Base-by-base conservation (phyloP, 306 rosid species). In the Cucumis hystrix region DNA sequence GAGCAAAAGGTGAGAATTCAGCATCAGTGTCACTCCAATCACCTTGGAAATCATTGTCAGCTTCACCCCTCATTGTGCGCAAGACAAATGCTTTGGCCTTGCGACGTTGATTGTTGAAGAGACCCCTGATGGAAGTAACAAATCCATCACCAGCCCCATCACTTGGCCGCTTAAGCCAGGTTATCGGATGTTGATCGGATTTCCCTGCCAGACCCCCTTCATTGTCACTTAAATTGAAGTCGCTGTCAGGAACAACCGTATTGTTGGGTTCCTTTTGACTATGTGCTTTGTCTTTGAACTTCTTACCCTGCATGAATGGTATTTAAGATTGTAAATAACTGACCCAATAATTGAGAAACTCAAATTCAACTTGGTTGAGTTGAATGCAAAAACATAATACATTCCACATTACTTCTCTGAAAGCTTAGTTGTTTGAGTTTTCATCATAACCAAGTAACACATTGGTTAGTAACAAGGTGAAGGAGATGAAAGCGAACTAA, bases 101-200 rank as follows among this genome's bases (percentile, higher is more conserved):
- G 52, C 94, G 90, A 33, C 97, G 97, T 75, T 96, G 99, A 55
- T 91, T 91, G 77, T 89, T 92, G 82, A 96, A 96, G 52, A 96
- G 89, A 79, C 99, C 99, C 77, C 92, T 87, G 52, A 96, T 84
- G 78, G 97, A 91, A 79, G 98, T 96, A 72, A 96, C 99, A 88
- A 96, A 96, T 81, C 99, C 98, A 79, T 96, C 99, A 81, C 99
- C 99, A 40, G 99, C 99, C 80, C 99, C 99, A 80, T 96, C 98
- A 80, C 80, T 77, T 39, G 92, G 92, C 73, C 99, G 98, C 90
- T 89, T 96, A 67, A 87, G 88, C 93, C 92, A 92, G 63, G 93
- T 86, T 51, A 90, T 77, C 6, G 96, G 96, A 83, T 89, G 65
- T 76, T 85, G 97, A 71, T 91, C 97, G 68, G 91, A 83, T 66